Conservation (phyloP, 1,284 basidiomycete species). For the Fomitopsis schrenkii region DNA sequence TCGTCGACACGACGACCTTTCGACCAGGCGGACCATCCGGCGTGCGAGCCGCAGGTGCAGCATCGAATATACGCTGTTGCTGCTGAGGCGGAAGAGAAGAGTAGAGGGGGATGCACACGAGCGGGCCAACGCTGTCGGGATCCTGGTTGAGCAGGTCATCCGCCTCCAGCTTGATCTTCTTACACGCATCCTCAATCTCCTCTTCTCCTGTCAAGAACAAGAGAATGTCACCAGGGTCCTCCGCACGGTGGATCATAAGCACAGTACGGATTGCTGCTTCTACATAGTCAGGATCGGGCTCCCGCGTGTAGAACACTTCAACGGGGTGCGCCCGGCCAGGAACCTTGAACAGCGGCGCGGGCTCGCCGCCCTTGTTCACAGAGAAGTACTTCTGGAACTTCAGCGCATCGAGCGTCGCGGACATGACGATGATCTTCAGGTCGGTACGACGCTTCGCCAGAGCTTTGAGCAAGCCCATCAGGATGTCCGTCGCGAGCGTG, state of each 20-base stretch:
- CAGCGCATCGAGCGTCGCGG: conserved; percentile 93
- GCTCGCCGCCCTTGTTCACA: conserved; percentile 38
- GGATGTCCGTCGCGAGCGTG: conserved; percentile 96
- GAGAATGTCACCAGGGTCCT: conserved; percentile 91
- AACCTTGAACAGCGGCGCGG: conserved; percentile 91
- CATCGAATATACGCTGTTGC: conserved; percentile 94
- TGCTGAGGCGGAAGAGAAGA: conserved; percentile 91
- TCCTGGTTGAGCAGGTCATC: conserved; percentile 74
- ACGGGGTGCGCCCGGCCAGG: conserved; percentile 96
- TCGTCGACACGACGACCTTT: conserved; percentile 95
- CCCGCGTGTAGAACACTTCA: conserved; percentile 94
- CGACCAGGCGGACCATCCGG: conserved; percentile 79
- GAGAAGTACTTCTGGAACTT: conserved; percentile 98
- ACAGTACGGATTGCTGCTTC: conserved; percentile 97
- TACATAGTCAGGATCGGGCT: conserved; percentile 95
- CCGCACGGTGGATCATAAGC: conserved; percentile 95
- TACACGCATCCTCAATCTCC: conserved; percentile 96
- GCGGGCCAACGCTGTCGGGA: conserved; percentile 78
- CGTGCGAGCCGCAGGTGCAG: conserved; percentile 64
- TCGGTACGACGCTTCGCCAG: conserved; percentile 82
- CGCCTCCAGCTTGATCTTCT: conserved; percentile 89
- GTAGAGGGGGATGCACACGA: conserved; percentile 90
- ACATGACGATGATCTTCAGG: conserved; percentile 98
- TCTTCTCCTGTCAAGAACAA: conserved; percentile 98
- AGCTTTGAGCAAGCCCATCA: conserved; percentile 87